Base-by-base conservation (phyloP, 2,329 filamentous ascomycete genomes). In the Dothideomycetidae sp. region DNA sequence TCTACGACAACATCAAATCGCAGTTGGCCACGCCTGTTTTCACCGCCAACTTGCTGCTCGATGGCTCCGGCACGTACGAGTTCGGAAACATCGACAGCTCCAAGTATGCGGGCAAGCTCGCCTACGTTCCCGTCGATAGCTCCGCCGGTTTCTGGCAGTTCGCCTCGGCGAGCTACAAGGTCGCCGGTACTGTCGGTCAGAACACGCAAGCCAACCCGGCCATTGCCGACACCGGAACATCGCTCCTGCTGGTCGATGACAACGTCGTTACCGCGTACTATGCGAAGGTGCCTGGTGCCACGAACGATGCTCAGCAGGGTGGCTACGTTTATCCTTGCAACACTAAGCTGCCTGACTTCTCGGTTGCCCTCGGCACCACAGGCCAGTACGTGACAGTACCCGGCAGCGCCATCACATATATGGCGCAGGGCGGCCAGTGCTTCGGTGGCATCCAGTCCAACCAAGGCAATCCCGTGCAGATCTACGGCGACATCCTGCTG, bases 61-160 rank as follows among this genome's bases (percentile, higher is more conserved):
- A 67, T 41, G 62, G 64, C 11, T 60, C 64, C 2, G 78, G 79
- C 29, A 67, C 70, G 18, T 86, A 83, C 59, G 75, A 83, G 51
- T 86, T 86, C 49, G 81, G 81, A 42, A 67, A 57, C 47, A 75
- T 86, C 49, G 77, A 86, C 53, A 52, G 50, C 2, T 60, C 59
- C 39, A 74, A 80, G 48, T 80, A 78, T 54, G 63, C 55, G 2
- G 80, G 79, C 21, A 49, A 66, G 3, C 67, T 86, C 48, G 57
- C 65, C 14, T 82, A 75, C 53, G 63, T 75, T 13, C 61, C 68
- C 7, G 65, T 83, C 43, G 70, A 81, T 51, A 66, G 63, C 12
- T 65, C 64, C 9, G 58, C 63, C 19, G 80, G 79, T 5, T 83
- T 77, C 62, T 85, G 80, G 80, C 64, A 78, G 51, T 73, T 82